Evolutionary conservation across 108 stramenopile species (phyloP), one percentile per base, ranked within the genome.

Genomic region (Aurantiochytrium sp.): DNA sequence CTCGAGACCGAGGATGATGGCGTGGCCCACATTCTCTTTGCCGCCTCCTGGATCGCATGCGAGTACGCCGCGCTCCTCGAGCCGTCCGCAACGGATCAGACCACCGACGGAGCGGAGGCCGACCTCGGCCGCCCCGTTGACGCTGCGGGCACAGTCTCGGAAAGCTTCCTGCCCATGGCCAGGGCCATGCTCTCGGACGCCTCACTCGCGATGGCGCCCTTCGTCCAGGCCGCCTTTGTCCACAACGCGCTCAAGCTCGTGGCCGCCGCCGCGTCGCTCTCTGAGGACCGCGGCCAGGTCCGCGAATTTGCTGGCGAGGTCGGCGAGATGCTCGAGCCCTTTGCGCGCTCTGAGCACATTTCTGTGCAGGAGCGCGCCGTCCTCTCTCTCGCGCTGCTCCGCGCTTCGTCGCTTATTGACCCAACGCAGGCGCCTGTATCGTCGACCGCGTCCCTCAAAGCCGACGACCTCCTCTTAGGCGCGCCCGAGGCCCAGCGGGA

Each of bases 31-130:
- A 93, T 97, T 37, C 88, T 97, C n/a, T 93, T 92, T 8, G 96
- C 96, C 4, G 94, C 97, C 50, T 97, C 97, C 41, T 98, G 96
- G 96, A 96, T 98, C 90, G 95, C 96, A 1, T 97, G 98, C 21
- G 99, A 98, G 91, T 99, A 91, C 50, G 90, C 90, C 8, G 12
- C 31, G 17, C 34, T 85, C 19, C 15, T 89, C 32, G 21, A 19
- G 24, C 24, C 24, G n/a, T n/a, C n/a, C n/a, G n/a, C n/a, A n/a
- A n/a, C n/a, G n/a, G n/a, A n/a, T n/a, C n/a, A n/a, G n/a, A n/a
- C n/a, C n/a, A n/a, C n/a, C n/a, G n/a, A n/a, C n/a, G n/a, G n/a
- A n/a, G n/a, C n/a, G n/a, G n/a, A n/a, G n/a, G n/a, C n/a, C n/a
- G n/a, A n/a, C n/a, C n/a, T n/a, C n/a, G n/a, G n/a, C n/a, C n/a